These are phyloP conservation scores for Phanerochaete sordida DNA, from an alignment of 768 basidiomycete genomes.

Conservation along the genomic window DNA sequence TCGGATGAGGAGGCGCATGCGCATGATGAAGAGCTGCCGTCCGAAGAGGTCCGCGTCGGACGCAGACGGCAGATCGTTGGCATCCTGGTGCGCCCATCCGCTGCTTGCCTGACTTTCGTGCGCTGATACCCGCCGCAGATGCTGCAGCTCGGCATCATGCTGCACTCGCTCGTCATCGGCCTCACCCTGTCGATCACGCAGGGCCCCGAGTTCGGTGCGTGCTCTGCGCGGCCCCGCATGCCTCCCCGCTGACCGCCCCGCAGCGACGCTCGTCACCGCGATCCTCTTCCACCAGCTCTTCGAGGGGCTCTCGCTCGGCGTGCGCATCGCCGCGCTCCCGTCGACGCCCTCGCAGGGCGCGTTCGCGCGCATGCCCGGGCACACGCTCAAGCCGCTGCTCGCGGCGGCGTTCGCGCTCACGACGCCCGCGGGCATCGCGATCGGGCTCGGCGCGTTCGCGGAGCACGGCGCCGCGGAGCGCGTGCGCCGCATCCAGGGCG, in stretches of 20 bases:
- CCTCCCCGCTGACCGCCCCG: neutral
- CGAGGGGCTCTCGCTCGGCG: conserved; percentile 80
- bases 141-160: conserved; percentile 82
- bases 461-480: conserved; percentile 22
- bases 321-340: conserved; percentile 70
- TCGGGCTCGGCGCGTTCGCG: conserved; percentile 40
- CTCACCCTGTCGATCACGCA: conserved; percentile 69
- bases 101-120: neutral
- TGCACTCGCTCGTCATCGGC: conserved; percentile 79
- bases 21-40: conserved; percentile 5
- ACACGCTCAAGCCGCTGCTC: conserved; percentile 48
- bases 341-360: conserved; percentile 20
- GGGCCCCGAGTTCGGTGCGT: conserved; percentile 69
- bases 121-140: conserved; percentile 39
- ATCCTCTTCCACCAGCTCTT: conserved; percentile 83
- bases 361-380: conserved; percentile 20
- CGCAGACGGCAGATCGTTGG: conserved; percentile 68
- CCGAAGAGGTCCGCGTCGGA: conserved; percentile 19
- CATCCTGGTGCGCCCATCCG: conserved; percentile 51
- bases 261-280: conserved; percentile 71
- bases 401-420: conserved; percentile 69
- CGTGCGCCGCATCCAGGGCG: conserved; percentile 58
- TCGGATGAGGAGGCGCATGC: conserved; percentile 7
- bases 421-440: conserved; percentile 63
- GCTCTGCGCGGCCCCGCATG: neutral